Evolutionary conservation across 2,329 filamentous ascomycete species (phyloP).

Genomic region (Harringtonia aguacate): DNA sequence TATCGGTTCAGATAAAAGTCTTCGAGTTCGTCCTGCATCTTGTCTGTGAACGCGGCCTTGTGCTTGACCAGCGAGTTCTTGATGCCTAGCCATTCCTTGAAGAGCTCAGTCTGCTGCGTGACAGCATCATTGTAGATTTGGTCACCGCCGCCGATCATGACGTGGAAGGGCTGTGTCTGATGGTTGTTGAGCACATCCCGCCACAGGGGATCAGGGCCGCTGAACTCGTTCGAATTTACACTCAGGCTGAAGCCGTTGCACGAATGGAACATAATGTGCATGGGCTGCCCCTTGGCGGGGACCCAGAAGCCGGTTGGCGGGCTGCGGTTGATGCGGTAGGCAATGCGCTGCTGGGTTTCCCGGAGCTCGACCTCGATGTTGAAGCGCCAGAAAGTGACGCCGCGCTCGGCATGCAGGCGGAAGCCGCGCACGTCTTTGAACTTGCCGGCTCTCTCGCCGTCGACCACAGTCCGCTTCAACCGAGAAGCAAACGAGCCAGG

Average conservation of each 20-base stretch:
- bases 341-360: slow-evolving; percentile 70
- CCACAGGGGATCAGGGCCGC: slow-evolving; percentile 93
- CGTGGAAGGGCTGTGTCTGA: slow-evolving; percentile 86
- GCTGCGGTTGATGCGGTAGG: slow-evolving; percentile 90
- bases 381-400: slow-evolving; percentile 95
- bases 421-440: slow-evolving; percentile 76
- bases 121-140: slow-evolving; percentile 93
- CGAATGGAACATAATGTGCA: slow-evolving; percentile 99
- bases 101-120: slow-evolving; percentile 62
- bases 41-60: slow-evolving; percentile 61
- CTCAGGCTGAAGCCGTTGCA: slow-evolving; percentile 90
- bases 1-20: slow-evolving; percentile 82
- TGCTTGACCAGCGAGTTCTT: slow-evolving; percentile 74
- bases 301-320: slow-evolving; percentile 92
- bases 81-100: slow-evolving; percentile 75
- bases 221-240: slow-evolving; percentile 69
- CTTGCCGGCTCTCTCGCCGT: slow-evolving; percentile 73
- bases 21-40: slow-evolving; percentile 84
- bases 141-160: slow-evolving; percentile 95
- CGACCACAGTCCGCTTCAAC: slow-evolving; percentile 41
- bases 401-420: slow-evolving; percentile 73
- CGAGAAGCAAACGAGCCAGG: slow-evolving; percentile 44
- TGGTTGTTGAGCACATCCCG: slow-evolving; percentile 89
- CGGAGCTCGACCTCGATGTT: slow-evolving; percentile 85
- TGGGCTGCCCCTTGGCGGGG: slow-evolving; percentile 68